Base-by-base conservation (phyloP, 2,329 filamentous ascomycete genomes). In the Monosporascus sp. region DNA sequence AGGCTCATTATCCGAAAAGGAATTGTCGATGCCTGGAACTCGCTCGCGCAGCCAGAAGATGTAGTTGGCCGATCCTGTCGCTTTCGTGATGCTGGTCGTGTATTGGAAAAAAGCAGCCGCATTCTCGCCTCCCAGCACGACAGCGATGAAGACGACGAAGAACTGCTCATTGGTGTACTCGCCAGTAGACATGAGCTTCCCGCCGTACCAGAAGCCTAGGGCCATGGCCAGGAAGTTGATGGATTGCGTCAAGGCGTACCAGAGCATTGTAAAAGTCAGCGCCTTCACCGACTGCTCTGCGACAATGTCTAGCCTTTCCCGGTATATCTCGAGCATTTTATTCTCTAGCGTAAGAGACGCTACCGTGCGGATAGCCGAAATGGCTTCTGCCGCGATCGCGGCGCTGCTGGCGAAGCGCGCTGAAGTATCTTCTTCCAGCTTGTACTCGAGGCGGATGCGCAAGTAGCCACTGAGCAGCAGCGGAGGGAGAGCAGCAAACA, bases 41-140 rank as follows among this genome's bases (percentile, higher is more conserved):
- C 54, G 75, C 74, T 22, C 64, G 66, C 25, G 77, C 73, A 3
- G 60, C 76, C 74, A 76, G 60, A 78, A 70, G 50, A 78, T 73
- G 64, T 80, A 79, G 57, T 79, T 79, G 37, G 74, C 76, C 5
- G 74, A 72, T 7, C 71, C 70, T 20, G 70, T 70, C 2, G 74
- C 77, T 61, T 79, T 80, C 47, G 78, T 81, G 51, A 83, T 74
- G 54, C 71, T 79, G 6, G 75, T 78, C 1, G 77, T 75, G 61
- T 78, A 77, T 46, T 74, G 65, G 59, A 77, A 77, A 8, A 77
- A 63, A 46, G 71, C 66, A 1, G 67, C 62, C 0, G 72, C 67
- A 3, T 70, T 70, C 66, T 77, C 72, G 0, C 70, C 74, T 0
- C 70, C 71, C 56, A 73, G 78, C 37, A 80, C 73, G 7, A 80